Conservation (phyloP, 129 eudicot species). For the Flaveria linearis region DNA sequence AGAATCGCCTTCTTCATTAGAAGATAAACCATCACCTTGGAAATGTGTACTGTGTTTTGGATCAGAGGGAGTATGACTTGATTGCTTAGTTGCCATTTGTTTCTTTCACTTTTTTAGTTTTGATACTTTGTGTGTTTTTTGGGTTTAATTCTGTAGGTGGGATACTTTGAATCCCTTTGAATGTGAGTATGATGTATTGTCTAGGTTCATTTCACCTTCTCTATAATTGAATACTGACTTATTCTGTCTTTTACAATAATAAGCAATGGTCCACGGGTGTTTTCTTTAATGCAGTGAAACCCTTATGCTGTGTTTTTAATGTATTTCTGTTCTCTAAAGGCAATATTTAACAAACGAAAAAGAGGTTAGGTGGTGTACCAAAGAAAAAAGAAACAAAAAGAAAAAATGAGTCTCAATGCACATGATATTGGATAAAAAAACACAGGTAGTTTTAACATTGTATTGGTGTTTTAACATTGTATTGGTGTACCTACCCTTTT, state of each 20-base stretch:
- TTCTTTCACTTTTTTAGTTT: neutral
- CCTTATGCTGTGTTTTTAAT: neutral
- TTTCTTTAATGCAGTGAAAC: slow-evolving; percentile 8
- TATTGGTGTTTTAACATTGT: neutral
- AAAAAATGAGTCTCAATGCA: neutral
- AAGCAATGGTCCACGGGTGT: neutral
- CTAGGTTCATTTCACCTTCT: slow-evolving; percentile 28
- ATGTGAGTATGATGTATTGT: slow-evolving; percentile 24
- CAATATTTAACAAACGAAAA: neutral
- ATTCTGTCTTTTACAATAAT: slow-evolving; percentile 12
- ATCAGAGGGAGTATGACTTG: neutral
- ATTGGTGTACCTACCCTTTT: neutral
- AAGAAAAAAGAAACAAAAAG: neutral
- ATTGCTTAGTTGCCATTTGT: slow-evolving; percentile 1
- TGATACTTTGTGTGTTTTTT: neutral
- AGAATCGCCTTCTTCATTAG: neutral
- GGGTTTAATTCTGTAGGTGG: neutral
- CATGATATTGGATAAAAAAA: neutral
- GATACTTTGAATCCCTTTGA: neutral
- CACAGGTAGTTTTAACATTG: neutral
- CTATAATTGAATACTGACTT: neutral
- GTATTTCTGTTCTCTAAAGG: neutral
- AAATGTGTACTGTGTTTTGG: slow-evolving; percentile 12
- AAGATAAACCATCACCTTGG: neutral
- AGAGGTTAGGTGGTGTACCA: neutral